Evolutionary conservation across 257 asterid species (phyloP).

Genomic region (Ilex aquifolium): DNA sequence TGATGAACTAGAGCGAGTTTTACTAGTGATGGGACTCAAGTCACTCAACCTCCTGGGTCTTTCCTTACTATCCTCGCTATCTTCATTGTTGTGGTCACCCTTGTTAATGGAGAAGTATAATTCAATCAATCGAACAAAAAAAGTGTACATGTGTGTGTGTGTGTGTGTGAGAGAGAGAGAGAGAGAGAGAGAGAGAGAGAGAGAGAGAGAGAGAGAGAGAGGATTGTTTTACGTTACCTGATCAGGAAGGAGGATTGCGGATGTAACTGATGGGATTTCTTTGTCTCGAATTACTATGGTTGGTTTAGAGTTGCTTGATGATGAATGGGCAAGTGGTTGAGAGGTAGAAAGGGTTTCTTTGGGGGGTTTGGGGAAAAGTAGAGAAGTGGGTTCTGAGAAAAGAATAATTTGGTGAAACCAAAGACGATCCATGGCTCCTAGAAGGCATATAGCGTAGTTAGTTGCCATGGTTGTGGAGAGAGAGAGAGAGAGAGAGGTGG

Average conservation of each 20-base stretch:
- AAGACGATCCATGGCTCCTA: slow-evolving; percentile 46
- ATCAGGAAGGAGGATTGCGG: background rate
- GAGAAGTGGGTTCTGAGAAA: slow-evolving; percentile 15
- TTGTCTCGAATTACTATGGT: slow-evolving; percentile 10
- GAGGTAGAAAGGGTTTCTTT: slow-evolving; percentile 3
- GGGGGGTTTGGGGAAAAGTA: background rate
- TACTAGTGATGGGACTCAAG: slow-evolving; percentile 6
- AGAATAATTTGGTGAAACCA: slow-evolving; percentile 51
- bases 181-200: background rate
- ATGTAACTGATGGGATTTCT: slow-evolving; percentile 14
- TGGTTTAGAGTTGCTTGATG: slow-evolving; percentile 11
- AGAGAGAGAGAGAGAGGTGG: background rate
- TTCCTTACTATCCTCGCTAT: slow-evolving; percentile 7
- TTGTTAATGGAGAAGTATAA: slow-evolving; percentile 5
- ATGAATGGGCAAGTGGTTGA: slow-evolving; percentile 9
- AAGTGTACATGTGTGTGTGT: background rate
- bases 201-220: background rate
- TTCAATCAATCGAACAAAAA: slow-evolving; percentile 9
- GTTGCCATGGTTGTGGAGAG: slow-evolving; percentile 35
- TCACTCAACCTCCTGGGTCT: slow-evolving; percentile 18
- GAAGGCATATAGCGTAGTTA: slow-evolving; percentile 15
- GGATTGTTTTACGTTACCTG: slow-evolving; percentile 20
- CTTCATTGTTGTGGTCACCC: slow-evolving; percentile 32
- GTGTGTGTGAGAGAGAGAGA: background rate
- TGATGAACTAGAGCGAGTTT: slow-evolving; percentile 23